Conservation (phyloP, 305 asterid species). For the Solanum hybrid region DNA sequence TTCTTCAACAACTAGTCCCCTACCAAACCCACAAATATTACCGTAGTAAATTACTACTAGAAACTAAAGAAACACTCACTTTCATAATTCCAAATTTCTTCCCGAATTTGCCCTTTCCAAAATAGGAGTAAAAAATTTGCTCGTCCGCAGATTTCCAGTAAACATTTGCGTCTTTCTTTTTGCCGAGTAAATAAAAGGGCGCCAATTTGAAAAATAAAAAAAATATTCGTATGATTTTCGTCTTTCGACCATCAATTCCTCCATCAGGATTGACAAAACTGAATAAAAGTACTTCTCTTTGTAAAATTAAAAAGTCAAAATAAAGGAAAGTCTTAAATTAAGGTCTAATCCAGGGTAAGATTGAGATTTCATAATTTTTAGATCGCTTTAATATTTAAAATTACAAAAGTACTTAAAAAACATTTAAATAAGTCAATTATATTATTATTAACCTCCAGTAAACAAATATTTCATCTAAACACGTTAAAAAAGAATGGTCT, state of each 20-base stretch:
- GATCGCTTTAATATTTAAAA: too few relatives aligned
- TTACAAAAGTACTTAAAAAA: background rate
- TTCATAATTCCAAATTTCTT: background rate
- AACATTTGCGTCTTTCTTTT: background rate
- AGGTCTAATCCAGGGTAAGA: background rate
- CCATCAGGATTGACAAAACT: background rate
- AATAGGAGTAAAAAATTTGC: background rate
- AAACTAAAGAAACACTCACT: background rate
- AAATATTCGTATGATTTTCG: background rate
- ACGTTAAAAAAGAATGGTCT: background rate
- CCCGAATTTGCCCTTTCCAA: background rate
- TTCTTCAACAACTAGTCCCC: background rate
- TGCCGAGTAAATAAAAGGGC: background rate
- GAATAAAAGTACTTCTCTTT: background rate
- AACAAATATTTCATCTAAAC: background rate
- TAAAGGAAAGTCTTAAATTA: background rate
- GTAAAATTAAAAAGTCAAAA: background rate
- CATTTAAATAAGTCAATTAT: too few relatives aligned
- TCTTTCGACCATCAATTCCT: background rate
- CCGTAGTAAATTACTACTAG: background rate
- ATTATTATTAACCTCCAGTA: too few relatives aligned
- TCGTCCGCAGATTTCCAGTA: background rate
- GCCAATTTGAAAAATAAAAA: background rate
- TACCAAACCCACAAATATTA: background rate
- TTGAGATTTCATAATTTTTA: background rate